Evolutionary conservation across 2,329 filamentous ascomycete species (phyloP), one percentile per base, ranked within the genome.

Genomic region (Stachybotrys echinatus): DNA sequence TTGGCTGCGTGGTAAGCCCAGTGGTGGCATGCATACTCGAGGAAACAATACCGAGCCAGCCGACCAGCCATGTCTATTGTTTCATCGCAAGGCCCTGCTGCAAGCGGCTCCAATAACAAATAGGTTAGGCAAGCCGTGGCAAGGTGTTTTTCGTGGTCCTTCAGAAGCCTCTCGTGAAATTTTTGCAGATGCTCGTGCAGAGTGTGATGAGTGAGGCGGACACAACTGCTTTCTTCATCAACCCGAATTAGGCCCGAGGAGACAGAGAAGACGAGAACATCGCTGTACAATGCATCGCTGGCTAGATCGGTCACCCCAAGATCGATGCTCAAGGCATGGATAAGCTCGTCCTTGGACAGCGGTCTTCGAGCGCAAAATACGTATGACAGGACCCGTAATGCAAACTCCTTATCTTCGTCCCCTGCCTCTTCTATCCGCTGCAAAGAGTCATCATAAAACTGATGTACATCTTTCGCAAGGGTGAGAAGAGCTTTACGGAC

Each of bases 291-390:
- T n/a, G 52, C 52, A 12, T 46, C 50, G 23, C 48, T 46, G 37
- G 21, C 47, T 18, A 53, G 19, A 17, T 49, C 49, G 18, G 31
- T 42, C 31, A 45, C 45, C 17, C 42, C 52, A 39, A 46, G 40
- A 7, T 51, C 49, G 37, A 51, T 37, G 37, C 52, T 51, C 38
- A 53, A 46, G 38, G 49, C 47, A 45, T 53, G 52, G 21, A 53
- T n/a, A 20, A 53, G 47, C 49, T 53, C 51, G n/a, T 53, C 47
- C 19, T 23, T 43, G 23, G 23, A 48, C 8, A 53, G 47, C 18
- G 51, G 51, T 23, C 47, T 51, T 45, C 48, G 48, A 38, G 51
- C 51, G 21, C 44, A 53, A 39, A 49, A 53, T 38, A 51, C 23
- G 37, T 20, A 51, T 2, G 51, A 50, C 17, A 53, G 42, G 19